Percentiles rank a stretch among this genome's conserved stretches.
phyloP scores from a whole-genome alignment of 1,284 basidiomycete species.

The Ganoderma multipileum region DNA sequence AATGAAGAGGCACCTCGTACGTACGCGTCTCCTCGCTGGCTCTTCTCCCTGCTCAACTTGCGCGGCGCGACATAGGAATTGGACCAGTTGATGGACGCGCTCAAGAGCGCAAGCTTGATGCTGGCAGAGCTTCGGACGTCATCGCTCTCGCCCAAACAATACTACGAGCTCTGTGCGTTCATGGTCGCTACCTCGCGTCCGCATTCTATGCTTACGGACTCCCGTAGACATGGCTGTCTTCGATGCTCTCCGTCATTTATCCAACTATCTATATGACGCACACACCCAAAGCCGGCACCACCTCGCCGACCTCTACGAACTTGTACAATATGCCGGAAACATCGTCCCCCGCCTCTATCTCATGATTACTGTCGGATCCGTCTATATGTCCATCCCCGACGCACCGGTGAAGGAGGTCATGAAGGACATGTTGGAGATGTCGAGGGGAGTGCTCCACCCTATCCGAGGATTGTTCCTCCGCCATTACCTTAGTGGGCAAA shows the following conservation, averaged over 20 bases:
- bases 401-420: slow-evolving; percentile 97
- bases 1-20: slow-evolving; percentile 90
- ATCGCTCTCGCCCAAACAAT: slow-evolving; percentile 92
- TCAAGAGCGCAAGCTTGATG: slow-evolving; percentile 96
- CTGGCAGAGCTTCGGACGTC: slow-evolving; percentile 93
- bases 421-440: slow-evolving; percentile 99
- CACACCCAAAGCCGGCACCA: slow-evolving; percentile 90
- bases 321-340: slow-evolving; percentile 95
- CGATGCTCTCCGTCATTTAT: slow-evolving; percentile 91
- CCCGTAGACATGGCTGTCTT: slow-evolving; percentile 93
- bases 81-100: slow-evolving; percentile 96
- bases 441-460: slow-evolving; percentile 91
- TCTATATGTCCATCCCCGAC: slow-evolving; percentile 96
- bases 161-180: slow-evolving; percentile 91
- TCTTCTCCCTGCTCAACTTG: background rate
- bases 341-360: slow-evolving; percentile 95
- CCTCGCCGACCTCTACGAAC: slow-evolving; percentile 95
- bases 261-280: slow-evolving; percentile 94
- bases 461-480: slow-evolving; percentile 92
- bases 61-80: slow-evolving; percentile 62
- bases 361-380: slow-evolving; percentile 97
- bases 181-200: background rate
- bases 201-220: slow-evolving; percentile 16
- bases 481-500: slow-evolving; percentile 95
- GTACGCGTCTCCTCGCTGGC: slow-evolving; percentile 38